Percentiles rank a stretch among this genome's conserved stretches.
Conservation (phyloP, 23 red algal species). For the Gracilariopsis chorda region DNA sequence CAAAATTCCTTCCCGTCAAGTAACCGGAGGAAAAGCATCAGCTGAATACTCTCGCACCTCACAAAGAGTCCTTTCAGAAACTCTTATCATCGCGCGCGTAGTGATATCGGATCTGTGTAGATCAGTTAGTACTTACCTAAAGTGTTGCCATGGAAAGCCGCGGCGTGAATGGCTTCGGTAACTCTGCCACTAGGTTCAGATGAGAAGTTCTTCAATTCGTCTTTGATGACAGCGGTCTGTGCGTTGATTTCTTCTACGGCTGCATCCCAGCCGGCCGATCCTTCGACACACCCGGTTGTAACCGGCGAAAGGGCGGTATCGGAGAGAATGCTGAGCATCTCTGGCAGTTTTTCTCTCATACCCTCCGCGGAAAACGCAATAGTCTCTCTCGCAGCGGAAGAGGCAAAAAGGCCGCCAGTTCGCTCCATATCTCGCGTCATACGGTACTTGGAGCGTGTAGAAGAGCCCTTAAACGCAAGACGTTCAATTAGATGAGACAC, state of each 20-base stretch:
- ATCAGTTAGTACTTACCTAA: slow-evolving; percentile 69
- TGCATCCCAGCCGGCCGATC: slow-evolving; percentile 26
- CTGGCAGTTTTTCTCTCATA: slow-evolving; percentile 53
- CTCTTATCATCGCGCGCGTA: not conserved
- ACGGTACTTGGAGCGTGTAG: slow-evolving; percentile 50
- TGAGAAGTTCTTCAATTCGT: slow-evolving; percentile 33
- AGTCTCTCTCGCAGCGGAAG: slow-evolving; percentile 82
- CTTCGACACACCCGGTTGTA: not conserved
- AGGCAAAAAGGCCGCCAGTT: slow-evolving; percentile 71
- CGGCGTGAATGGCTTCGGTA: slow-evolving; percentile 72
- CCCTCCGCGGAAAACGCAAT: slow-evolving; percentile 83
- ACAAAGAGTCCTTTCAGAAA: not conserved
- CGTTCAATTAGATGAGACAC: slow-evolving; percentile 78
- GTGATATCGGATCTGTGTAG: not conserved
- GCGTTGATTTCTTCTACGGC: slow-evolving; percentile 63
- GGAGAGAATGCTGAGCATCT: slow-evolving; percentile 46
- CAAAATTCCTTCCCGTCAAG: not conserved
- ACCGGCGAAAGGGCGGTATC: slow-evolving; percentile 64
- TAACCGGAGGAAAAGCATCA: slow-evolving; percentile 3
- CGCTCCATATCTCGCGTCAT: slow-evolving; percentile 83
- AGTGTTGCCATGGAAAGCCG: slow-evolving; percentile 84
- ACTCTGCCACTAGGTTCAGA: slow-evolving; percentile 53
- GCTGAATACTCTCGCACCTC: slow-evolving; percentile 40
- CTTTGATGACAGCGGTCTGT: slow-evolving; percentile 45
- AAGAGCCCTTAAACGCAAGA: slow-evolving; percentile 83